These are phyloP conservation scores for Pulveroboletus sp. DNA, from an alignment of 768 basidiomycete species.

Conservation along the genomic window DNA sequence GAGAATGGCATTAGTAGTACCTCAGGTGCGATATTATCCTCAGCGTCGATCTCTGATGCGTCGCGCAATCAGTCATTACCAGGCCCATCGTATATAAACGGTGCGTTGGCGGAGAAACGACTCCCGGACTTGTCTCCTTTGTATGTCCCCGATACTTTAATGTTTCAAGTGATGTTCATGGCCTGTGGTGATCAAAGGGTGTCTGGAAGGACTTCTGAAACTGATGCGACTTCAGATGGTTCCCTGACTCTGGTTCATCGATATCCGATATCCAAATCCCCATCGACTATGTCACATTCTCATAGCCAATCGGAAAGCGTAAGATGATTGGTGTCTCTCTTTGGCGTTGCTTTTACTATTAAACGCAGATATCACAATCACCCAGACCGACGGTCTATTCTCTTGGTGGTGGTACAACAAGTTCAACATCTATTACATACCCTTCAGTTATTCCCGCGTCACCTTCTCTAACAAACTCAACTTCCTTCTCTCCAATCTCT, in stretches of 20 bases:
- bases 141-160: conserved; percentile 16
- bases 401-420: conserved; percentile 34
- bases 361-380: conserved; percentile 33
- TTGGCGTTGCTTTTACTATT: conserved; percentile 12
- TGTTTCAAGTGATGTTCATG: conserved; percentile 10
- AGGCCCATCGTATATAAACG: conserved; percentile 12
- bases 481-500: conserved; percentile 39
- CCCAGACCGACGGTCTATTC: conserved; percentile 32
- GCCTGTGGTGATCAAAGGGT: conserved; percentile 11
- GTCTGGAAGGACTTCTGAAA: conserved; percentile 11
- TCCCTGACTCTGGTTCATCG: conserved; percentile 29
- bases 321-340: conserved; percentile 14
- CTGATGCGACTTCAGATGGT: conserved; percentile 11
- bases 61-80: conserved; percentile 12
- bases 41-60: conserved; percentile 13
- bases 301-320: conserved; percentile 51
- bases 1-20: conserved; percentile 27
- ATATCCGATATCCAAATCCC: conserved; percentile 39
- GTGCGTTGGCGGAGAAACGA: conserved; percentile 15
- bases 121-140: conserved; percentile 14
- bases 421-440: conserved; percentile 48
- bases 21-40: conserved; percentile 22
- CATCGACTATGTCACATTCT: conserved; percentile 42
- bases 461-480: conserved; percentile 33
- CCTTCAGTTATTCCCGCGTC: conserved; percentile 41